Evolutionary conservation across 345 rosid species (phyloP), one percentile per base, ranked within the genome.

Genomic region (Boechera retrofracta): DNA sequence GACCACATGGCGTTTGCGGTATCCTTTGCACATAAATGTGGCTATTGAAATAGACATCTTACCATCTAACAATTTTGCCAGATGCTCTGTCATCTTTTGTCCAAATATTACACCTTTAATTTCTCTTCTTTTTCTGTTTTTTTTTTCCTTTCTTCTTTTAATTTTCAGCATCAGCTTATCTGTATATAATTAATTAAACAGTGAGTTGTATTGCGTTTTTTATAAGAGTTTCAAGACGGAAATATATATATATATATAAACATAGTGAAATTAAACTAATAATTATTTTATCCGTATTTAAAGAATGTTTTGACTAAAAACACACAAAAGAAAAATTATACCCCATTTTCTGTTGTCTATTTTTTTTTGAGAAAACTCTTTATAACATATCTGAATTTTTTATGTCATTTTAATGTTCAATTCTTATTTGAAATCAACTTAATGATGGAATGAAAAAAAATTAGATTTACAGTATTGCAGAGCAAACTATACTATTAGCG

Each of bases 1-100:
- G 81, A 77, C 81, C 81, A 77, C 77, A 71, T 77, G 81, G 77
- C 72, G 54, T 56, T 76, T 76, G 74, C 39, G 79, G 26, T 76
- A 68, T 76, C 79, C 69, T 76, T 77, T 63, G 76, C 72, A 71
- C 60, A 77, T 77, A 77, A 77, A 77, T 77, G 66, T 70, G 66
- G 16, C 7, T 45, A 64, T 71, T 64, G 80, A 77, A 15, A 64
- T 63, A 64, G 80, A 77, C 80, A 77, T 77, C 76, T 77, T 64
- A 77, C 80, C 80, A 35, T 77, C 71, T 54, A 64, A 71, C 75
- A 62, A 26, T 44, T 69, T 77, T 70, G 71, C 66, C 80, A 77
- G 76, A 70, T 21, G 32, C 76, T 64, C 52, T 45, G 28, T 29
- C 80, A 45, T 77, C 71, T 77, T 77, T 69, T 77, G 80, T 77